phyloP scores from a whole-genome alignment of 2,329 filamentous ascomycete species.

The Xylaria sp. region DNA sequence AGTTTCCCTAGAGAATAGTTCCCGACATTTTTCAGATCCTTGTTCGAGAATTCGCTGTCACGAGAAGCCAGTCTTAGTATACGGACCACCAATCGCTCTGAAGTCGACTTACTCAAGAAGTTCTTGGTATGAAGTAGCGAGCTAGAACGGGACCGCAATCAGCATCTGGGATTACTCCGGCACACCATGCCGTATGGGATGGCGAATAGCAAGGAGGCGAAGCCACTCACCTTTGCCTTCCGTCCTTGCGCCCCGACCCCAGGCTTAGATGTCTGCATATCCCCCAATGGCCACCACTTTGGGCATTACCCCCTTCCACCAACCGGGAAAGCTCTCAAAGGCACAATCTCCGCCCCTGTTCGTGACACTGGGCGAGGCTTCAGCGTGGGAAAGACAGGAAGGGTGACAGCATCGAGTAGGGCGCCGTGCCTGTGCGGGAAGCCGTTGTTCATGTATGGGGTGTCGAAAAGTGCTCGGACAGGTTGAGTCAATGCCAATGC shows the following conservation, averaged over 20 bases:
- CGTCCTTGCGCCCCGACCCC: slow-evolving; percentile 60
- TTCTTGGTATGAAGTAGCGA: slow-evolving; percentile 96
- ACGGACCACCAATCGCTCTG: slow-evolving; percentile 20
- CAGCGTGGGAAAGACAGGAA: background rate
- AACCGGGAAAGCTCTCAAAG: slow-evolving; percentile 4
- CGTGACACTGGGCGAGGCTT: slow-evolving; percentile 6
- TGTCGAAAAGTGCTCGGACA: slow-evolving; percentile 9
- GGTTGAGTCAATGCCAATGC: background rate
- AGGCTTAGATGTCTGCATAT: slow-evolving; percentile 56
- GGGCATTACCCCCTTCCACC: slow-evolving; percentile 43
- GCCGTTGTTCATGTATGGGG: slow-evolving; percentile 17
- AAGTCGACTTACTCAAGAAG: slow-evolving; percentile 80
- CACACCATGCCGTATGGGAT: too few relatives aligned
- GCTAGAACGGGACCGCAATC: slow-evolving; percentile 63
- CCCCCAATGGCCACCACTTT: slow-evolving; percentile 40
- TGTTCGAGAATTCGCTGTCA: slow-evolving; percentile 88
- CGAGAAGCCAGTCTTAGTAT: slow-evolving; percentile 28
- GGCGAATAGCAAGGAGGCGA: background rate
- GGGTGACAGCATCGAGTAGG: slow-evolving; percentile 28
- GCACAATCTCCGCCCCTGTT: background rate
- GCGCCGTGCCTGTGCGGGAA: slow-evolving; percentile 2
- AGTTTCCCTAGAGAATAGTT: slow-evolving; percentile 93
- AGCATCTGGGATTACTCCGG: slow-evolving; percentile 22
- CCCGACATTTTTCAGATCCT: slow-evolving; percentile 90
- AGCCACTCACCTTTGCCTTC: slow-evolving; percentile 50